A percentile compares a stretch with the other conserved stretches of the same genome.
phyloP scores from a whole-genome alignment of 2,329 filamentous ascomycete species.

The Albophoma yamanashiensis region DNA sequence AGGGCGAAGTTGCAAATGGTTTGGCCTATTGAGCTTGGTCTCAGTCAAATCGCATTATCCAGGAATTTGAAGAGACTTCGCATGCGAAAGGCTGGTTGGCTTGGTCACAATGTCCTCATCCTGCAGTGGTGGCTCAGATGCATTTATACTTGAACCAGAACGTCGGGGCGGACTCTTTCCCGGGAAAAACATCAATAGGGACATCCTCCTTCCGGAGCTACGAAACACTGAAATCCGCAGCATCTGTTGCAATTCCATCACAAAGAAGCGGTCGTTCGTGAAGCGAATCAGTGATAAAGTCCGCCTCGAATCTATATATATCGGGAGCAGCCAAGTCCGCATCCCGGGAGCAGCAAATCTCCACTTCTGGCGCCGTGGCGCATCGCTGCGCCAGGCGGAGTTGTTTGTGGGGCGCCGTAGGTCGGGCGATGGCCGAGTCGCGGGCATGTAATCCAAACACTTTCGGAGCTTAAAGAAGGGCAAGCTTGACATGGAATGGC shows the following conservation, averaged over 20 bases:
- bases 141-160: not conserved
- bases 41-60: not conserved
- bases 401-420: not conserved
- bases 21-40: not conserved
- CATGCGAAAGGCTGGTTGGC: too few species aligned
- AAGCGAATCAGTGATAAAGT: not conserved
- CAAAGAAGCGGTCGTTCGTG: not conserved
- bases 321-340: not conserved
- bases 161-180: not conserved
- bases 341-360: not conserved
- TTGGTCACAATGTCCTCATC: not conserved
- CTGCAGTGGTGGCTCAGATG: not conserved
- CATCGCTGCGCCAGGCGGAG: not conserved
- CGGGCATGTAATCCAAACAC: not conserved
- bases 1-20: not conserved
- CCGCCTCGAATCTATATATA: not conserved
- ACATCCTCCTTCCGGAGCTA: not conserved
- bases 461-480: not conserved
- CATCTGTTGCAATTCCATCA: not conserved
- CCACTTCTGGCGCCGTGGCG: not conserved
- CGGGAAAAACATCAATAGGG: not conserved
- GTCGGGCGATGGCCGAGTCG: not conserved
- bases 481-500: not conserved
- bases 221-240: not conserved
- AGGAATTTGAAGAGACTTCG: not conserved